These are phyloP conservation scores for Astraeus odoratus DNA, from an alignment of 768 basidiomycete genomes.

Conservation along the genomic window DNA sequence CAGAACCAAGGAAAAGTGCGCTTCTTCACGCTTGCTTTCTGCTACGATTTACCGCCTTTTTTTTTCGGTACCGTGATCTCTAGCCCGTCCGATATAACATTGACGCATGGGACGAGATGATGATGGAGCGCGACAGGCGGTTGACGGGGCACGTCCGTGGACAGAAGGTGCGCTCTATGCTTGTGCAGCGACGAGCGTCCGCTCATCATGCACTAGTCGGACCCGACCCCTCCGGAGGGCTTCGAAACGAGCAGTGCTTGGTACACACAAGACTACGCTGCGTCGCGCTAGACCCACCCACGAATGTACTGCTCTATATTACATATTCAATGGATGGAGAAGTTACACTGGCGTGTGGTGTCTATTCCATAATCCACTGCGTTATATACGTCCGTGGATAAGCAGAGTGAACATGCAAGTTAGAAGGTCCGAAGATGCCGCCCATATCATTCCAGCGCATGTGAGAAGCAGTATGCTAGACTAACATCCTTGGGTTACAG, in stretches of 20 bases:
- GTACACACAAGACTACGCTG: constrained; percentile 47
- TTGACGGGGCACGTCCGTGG: constrained; percentile 84
- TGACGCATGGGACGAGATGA: constrained; percentile 91
- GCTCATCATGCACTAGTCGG: constrained; percentile 37
- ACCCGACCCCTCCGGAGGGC: constrained; percentile 58
- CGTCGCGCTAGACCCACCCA: neutral
- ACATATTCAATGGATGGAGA: no score
- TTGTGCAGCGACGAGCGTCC: neutral
- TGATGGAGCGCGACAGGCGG: constrained; percentile 88
- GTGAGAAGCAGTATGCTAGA: no score
- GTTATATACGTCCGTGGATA: no score
- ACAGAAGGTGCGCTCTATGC: constrained; percentile 72
- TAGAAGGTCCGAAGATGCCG: no score
- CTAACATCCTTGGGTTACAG: no score
- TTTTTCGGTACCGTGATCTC: neutral
- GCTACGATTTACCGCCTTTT: neutral
- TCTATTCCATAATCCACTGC: no score
- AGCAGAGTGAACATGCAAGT: no score
- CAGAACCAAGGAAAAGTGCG: constrained; percentile 90
- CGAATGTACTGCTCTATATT: no score
- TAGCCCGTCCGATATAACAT: constrained; percentile 81
- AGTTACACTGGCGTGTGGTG: no score
- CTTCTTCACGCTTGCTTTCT: neutral
- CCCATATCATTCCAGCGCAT: no score
- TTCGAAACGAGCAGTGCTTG: constrained; percentile 72